Base-by-base conservation (phyloP, 768 basidiomycete genomes). In the Lactifluus echinatus region DNA sequence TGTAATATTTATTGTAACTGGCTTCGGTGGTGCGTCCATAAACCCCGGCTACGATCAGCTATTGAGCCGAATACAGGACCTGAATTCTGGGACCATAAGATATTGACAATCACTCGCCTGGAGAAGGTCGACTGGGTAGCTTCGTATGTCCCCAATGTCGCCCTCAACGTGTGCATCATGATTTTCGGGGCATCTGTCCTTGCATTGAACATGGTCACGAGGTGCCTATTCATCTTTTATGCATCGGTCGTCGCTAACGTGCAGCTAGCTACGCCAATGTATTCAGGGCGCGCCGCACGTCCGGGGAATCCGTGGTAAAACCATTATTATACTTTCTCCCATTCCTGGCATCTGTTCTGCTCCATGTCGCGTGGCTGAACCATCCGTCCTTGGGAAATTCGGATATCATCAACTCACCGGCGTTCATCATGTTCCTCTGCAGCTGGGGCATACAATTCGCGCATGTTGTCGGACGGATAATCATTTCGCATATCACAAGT, bases 381-480 rank as follows among this genome's bases (percentile, higher is more conserved):
- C 81, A 84, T 28, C 86, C 90, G 8, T 71, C 78, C 19, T 73
- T 75, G 64, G 71, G 77, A 54, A 72, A 82, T 55, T 83, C 85
- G 2, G 74, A 74, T n/a, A 82, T 95, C 68, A 74, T 96, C 39
- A 75, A 86, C 63, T 88, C 88, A 1, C 74, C 83, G 1, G 77
- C 85, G 24, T 85, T 98, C 67, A 72, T 97, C 11, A 92, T 93
- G 3, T 96, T 94, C 75, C 71, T 94, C 17, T 86, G 84, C 65
- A 85, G 89, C 19, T 98, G 94, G 93, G 95, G 93, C n/a, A 69
- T 89, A 51, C 87, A 89, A 69, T 90, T 91, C 63, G 86, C 88
- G 28, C 89, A 90, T 62, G 86, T 93, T 68, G 94, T 96, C 36
- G 91, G 92, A 11, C 75, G 86, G 63, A 88, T 98, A 77, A 98